Base-by-base conservation (phyloP, 208 protist genomes). In the Acanthamoeba castellanii region DNA sequence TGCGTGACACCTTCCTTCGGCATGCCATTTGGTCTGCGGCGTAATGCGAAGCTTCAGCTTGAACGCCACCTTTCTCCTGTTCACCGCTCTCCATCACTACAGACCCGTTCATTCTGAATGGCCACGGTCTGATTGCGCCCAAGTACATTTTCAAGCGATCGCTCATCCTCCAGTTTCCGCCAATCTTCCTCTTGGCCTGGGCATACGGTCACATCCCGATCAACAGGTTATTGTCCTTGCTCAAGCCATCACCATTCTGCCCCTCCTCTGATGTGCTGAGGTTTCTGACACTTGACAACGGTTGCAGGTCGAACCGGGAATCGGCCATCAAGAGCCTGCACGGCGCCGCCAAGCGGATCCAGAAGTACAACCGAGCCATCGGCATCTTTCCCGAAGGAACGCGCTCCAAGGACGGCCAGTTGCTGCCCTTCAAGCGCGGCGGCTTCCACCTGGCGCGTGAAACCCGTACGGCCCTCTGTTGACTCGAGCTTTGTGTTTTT, bases 181-280 rank as follows among this genome's bases (percentile, higher is more conserved):
- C 55, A 5, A 25, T 88, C 55, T 55, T 55, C 45, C 42, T 88
- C 34, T 14, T 64, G 25, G 81, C 25, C 14, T 88, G 55, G 50
- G 50, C 20, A 20, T 88, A 88, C 81, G 81, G 81, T 30, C 81
- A 88, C 81, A 88, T 88, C 37, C 55, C 45, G 30, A 88, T 88
- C 81, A 88, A 88, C 81, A 20, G 81, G 50, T 55, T 0, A 3
- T 3, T 9, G 42, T 11, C 42, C 5, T 47, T 47, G 2, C 18
- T n/a, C 20, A 68, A 9, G 27, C 42, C 42, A 9, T 9, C 42
- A 47, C 42, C 5, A 47, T 2, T 2, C 42, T 47, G 42, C 42
- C 7, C 42, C 42, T 47, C 5, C 37, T 37, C 37, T 37, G 37
- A 37, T 47, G 5, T 47, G 42, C 5, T 9, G 42, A 47, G 7